phyloP scores from a whole-genome alignment of 352 stramenopile genomes.

The Pythium dissimile region DNA sequence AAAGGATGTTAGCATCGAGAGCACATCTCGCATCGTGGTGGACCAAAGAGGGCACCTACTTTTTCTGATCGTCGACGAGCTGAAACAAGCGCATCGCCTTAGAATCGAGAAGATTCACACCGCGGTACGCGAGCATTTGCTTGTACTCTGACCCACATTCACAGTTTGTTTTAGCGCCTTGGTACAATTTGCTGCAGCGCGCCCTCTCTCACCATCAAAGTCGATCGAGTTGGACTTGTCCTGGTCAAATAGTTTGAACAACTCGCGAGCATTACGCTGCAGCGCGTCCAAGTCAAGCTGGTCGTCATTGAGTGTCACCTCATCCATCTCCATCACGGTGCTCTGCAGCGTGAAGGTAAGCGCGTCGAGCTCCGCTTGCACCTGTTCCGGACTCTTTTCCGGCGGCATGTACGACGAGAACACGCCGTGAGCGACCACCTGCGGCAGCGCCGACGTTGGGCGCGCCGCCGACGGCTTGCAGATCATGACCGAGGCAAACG shows the following conservation, averaged over 20 bases:
- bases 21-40: background rate
- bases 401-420: constrained; percentile 56
- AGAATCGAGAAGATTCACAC: constrained; percentile 61
- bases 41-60: constrained; percentile 28
- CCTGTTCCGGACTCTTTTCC: constrained; percentile 41
- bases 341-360: constrained; percentile 40
- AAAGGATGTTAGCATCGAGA: background rate
- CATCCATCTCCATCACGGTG: constrained; percentile 50
- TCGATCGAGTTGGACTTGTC: constrained; percentile 77
- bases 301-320: constrained; percentile 33
- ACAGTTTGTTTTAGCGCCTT: too few relatives aligned
- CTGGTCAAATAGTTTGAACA: constrained; percentile 72
- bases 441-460: constrained; percentile 38
- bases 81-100: constrained; percentile 70
- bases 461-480: constrained; percentile 57
- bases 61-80: constrained; percentile 69
- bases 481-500: constrained; percentile 47
- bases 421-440: constrained; percentile 52
- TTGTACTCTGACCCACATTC: constrained; percentile 85
- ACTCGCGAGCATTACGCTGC: constrained; percentile 46
- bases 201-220: constrained; percentile 40
- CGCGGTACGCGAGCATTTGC: constrained; percentile 68
- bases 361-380: constrained; percentile 43
- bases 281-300: constrained; percentile 31
- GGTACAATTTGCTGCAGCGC: background rate